Conservation (phyloP, 2,329 filamentous ascomycete genomes). For the Alternaria ventricosa region DNA sequence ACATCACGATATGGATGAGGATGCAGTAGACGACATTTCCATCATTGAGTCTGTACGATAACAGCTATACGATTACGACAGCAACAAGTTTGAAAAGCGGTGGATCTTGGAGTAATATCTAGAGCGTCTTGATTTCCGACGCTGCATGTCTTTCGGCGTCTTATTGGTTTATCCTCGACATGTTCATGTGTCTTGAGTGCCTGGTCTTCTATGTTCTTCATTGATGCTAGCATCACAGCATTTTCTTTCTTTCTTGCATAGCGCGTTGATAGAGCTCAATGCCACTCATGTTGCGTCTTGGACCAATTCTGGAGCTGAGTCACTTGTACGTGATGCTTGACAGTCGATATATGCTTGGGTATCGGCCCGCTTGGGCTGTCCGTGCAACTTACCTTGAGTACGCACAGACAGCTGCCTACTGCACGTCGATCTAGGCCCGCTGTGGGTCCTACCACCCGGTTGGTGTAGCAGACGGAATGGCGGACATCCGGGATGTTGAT, state of each 20-base stretch:
- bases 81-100: not conserved
- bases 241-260: slow-evolving; percentile 24
- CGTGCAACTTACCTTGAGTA: not conserved
- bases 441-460: not conserved
- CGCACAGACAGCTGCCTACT: slow-evolving; percentile 1
- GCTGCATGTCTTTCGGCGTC: slow-evolving; percentile 34
- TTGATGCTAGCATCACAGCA: slow-evolving; percentile 16
- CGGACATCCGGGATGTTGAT: not conserved
- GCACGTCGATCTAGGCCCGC: not conserved
- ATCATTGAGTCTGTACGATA: slow-evolving; percentile 36
- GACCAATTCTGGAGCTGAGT: not conserved
- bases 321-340: not conserved
- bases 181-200: slow-evolving; percentile 5
- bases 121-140: not conserved
- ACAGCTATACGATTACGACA: not conserved
- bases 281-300: not conserved
- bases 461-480: not conserved
- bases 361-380: not conserved
- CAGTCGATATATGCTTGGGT: not conserved
- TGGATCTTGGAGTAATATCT: slow-evolving; percentile 1
- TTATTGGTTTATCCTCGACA: slow-evolving; percentile 1
- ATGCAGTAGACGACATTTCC: slow-evolving; percentile 36
- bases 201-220: not conserved
- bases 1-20: slow-evolving; percentile 28
- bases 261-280: slow-evolving; percentile 1